A percentile compares a stretch with the other conserved stretches of the same genome.
Evolutionary conservation across 2,329 filamentous ascomycete genomes (phyloP).

Genomic region (Colletotrichum echinochloae): DNA sequence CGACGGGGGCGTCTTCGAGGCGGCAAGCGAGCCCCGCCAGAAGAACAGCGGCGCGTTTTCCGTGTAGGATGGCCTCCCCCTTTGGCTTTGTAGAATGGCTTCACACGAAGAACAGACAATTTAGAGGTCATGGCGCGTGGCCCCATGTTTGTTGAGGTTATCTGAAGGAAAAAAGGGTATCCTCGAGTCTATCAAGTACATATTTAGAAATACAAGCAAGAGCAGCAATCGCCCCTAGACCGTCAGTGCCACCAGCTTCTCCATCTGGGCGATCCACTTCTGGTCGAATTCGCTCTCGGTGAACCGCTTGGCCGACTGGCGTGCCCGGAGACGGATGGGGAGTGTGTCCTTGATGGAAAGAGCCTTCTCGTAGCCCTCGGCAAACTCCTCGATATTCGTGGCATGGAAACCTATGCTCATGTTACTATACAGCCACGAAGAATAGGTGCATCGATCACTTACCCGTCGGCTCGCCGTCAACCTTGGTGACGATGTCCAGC

Average conservation of each 20-base stretch:
- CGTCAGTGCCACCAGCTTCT: constrained; percentile 71
- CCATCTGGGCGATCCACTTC: constrained; percentile 82
- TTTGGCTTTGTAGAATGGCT: neutral
- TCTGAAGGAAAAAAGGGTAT: constrained; percentile 51
- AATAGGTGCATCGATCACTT: constrained; percentile 44
- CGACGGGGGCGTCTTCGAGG: constrained; percentile 78
- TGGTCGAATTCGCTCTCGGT: constrained; percentile 86
- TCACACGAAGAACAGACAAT: neutral
- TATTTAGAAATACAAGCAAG: constrained; percentile 40
- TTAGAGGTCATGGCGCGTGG: neutral
- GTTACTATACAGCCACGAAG: constrained; percentile 40
- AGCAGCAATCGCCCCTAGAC: constrained; percentile 16
- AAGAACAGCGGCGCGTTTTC: constrained; percentile 74
- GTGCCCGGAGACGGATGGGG: constrained; percentile 79
- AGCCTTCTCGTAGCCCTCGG: constrained; percentile 82
- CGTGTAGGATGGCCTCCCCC: constrained; percentile 44
- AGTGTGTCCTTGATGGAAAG: constrained; percentile 78
- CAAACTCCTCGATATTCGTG: constrained; percentile 81
- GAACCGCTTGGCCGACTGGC: constrained; percentile 84
- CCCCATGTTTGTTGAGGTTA: constrained; percentile 28
- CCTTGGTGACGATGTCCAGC: constrained; percentile 87
- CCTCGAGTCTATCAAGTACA: constrained; percentile 49
- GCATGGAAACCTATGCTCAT: constrained; percentile 80
- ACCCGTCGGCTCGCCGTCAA: constrained; percentile 85
- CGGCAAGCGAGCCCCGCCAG: constrained; percentile 81